Percentiles rank a stretch among this genome's conserved stretches.
These are phyloP conservation scores for Cladophialophora yegresii DNA, from an alignment of 2,329 filamentous ascomycete species.

Conservation along the genomic window DNA sequence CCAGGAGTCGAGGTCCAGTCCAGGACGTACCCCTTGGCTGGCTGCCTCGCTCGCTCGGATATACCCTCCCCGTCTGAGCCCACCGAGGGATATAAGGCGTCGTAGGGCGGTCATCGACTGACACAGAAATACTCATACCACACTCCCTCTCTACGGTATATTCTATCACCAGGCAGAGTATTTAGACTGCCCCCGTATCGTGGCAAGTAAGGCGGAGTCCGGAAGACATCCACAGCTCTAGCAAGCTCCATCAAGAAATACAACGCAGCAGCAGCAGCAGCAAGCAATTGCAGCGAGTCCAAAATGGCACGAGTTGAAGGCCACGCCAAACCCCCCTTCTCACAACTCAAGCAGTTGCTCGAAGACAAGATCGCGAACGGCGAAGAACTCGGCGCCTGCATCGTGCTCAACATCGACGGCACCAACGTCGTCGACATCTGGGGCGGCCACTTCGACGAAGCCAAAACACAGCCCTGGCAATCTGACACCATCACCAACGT, in stretches of 20 bases:
- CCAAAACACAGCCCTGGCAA: constrained; percentile 34
- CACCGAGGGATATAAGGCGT: no score
- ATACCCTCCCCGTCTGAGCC: no score
- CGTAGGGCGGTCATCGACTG: no score
- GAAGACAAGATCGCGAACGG: constrained; percentile 43
- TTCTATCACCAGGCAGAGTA: no score
- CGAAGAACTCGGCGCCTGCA: constrained; percentile 51
- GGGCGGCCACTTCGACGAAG: constrained; percentile 46
- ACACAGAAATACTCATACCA: no score
- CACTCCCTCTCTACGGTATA: no score
- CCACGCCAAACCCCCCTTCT: constrained; percentile 44
- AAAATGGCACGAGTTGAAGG: constrained; percentile 40
- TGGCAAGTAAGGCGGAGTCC: no score
- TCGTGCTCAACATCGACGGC: constrained; percentile 49
- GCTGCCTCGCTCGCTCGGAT: no score
- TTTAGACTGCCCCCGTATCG: no score
- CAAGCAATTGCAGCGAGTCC: no score
- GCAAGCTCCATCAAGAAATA: background rate
- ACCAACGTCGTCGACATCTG: constrained; percentile 50
- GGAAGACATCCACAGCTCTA: background rate
- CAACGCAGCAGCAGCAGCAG: background rate
- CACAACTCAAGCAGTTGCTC: constrained; percentile 42
- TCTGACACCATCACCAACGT: constrained; percentile 38
- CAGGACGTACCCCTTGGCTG: no score
- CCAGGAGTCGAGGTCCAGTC: no score